Evolutionary conservation across 441 rosid species (phyloP), one percentile per base, ranked within the genome.

Genomic region (Euphorbia celastroides): DNA sequence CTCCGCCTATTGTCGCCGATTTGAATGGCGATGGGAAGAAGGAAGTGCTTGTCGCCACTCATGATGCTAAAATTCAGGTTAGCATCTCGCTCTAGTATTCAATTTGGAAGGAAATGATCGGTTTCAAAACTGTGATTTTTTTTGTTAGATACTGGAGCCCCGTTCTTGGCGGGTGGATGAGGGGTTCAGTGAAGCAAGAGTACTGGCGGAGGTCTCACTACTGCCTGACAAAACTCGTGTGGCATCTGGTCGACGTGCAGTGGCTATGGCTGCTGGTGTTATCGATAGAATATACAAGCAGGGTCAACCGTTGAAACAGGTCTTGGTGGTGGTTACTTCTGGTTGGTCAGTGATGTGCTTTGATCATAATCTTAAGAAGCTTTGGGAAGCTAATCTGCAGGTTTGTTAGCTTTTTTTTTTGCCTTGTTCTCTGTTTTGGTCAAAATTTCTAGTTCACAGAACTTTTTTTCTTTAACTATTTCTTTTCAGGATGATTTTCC

Each of bases 241-340:
- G 69, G 84, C 92, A 0, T 83, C 93, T 1, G 99, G 97, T 65
- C 85, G 98, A 75, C 89, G 88, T 26, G 90, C 97, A 0, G 92
- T 95, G 68, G 96, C 98, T 19, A 92, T 95, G 99, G 95, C 97
- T 2, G 80, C 96, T 0, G 99, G 98, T 69, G 88, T 90, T 60
- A 82, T 95, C 66, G 97, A 85, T 70, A 79, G 84, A 72, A 72
- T 54, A 5, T 88, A 80, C 78, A 84, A 77, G 74, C 83, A 75
- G 46, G 93, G 93, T 2, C 88, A 82, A 57, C 98, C 95, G 5
- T 9, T 34, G 9, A 34, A 34, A 34, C 38, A 34, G 4, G 38
- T 34, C 5, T 34, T 34, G 38, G 95, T 34, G 38, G 38, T 34
- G 38, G 38, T 34, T 34, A 34, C 38, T 34, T 34, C 38, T 34